A percentile compares a stretch with the other conserved stretches of the same genome.
These are phyloP conservation scores for Leptographium wingfieldii DNA, from an alignment of 2,329 filamentous ascomycete genomes.

Conservation along the genomic window DNA sequence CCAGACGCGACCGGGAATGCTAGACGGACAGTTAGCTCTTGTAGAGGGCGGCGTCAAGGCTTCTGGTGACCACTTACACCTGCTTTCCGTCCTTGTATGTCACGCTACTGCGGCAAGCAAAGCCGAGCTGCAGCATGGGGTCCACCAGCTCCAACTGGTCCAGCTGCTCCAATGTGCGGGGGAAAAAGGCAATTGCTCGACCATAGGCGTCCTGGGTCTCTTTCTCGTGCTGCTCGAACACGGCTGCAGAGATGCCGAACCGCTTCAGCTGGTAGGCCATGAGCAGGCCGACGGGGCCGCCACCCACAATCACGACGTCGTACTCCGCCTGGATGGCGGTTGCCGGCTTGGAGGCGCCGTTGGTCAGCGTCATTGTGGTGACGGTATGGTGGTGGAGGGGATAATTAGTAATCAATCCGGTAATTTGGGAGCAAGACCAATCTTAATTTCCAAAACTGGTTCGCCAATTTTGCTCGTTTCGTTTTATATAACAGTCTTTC, in stretches of 20 bases:
- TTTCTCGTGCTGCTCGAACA: conserved; percentile 36
- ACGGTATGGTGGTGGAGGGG: neutral
- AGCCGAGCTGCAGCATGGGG: conserved; percentile 36
- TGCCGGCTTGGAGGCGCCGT: neutral
- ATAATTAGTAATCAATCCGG: neutral
- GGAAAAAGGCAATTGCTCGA: conserved; percentile 40
- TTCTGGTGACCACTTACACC: conserved; percentile 12
- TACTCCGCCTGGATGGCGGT: neutral
- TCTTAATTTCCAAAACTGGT: neutral
- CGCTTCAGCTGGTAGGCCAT: conserved; percentile 32
- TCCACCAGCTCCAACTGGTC: conserved; percentile 37
- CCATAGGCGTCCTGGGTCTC: conserved; percentile 37
- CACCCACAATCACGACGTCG: conserved; percentile 27
- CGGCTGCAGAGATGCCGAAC: conserved; percentile 27
- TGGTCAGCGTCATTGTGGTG: neutral
- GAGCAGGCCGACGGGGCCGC: conserved; percentile 31
- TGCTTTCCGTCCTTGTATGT: conserved; percentile 36
- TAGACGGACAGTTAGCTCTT: neutral
- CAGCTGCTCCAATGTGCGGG: conserved; percentile 37
- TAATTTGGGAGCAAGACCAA: neutral
- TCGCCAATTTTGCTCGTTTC: neutral
- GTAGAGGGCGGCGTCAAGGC: neutral
- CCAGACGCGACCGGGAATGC: conserved; percentile 29
- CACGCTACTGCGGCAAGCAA: conserved; percentile 35
- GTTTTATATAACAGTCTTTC: neutral